Percentiles rank a stretch among this genome's conserved stretches.
These are phyloP conservation scores for Didymellaceae sp. DNA, from an alignment of 2,329 filamentous ascomycete species.

Conservation along the genomic window DNA sequence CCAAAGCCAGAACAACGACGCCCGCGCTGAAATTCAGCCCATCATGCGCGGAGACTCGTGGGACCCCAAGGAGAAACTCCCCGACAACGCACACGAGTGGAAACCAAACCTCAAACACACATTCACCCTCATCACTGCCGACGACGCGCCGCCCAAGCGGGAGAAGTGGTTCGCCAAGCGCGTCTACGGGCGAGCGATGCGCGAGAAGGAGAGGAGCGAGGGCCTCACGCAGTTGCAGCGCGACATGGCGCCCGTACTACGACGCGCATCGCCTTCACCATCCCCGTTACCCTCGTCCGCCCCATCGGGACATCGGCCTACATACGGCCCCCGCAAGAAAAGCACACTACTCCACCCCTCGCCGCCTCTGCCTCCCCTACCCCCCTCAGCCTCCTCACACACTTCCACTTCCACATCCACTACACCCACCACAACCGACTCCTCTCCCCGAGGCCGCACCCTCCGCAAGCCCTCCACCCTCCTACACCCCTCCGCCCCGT, in stretches of 20 bases:
- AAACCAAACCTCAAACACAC: constrained; percentile 29
- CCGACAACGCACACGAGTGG: constrained; percentile 20
- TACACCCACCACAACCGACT: too few species aligned
- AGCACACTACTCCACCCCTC: constrained; percentile 9
- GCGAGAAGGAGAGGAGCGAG: background rate
- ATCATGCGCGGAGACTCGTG: background rate
- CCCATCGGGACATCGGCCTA: background rate
- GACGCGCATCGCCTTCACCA: background rate
- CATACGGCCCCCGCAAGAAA: background rate
- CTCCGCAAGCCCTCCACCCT: too few species aligned
- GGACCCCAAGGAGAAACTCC: too few species aligned
- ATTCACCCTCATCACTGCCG: constrained; percentile 14
- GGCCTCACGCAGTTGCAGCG: constrained; percentile 6
- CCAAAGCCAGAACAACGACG: constrained; percentile 15
- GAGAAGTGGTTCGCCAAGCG: constrained; percentile 9
- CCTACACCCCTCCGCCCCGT: too few species aligned
- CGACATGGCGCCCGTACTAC: constrained; percentile 15
- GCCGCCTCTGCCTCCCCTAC: background rate
- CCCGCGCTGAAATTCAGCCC: background rate
- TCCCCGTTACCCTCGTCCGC: background rate
- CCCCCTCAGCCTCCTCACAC: too few species aligned
- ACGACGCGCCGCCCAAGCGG: background rate
- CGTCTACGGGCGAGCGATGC: background rate
- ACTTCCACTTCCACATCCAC: too few species aligned
- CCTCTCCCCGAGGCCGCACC: too few species aligned